A percentile compares a stretch with the other conserved stretches of the same genome.
Conservation (phyloP, 805 yeast genomes). For the Saturnispora quitensis region DNA sequence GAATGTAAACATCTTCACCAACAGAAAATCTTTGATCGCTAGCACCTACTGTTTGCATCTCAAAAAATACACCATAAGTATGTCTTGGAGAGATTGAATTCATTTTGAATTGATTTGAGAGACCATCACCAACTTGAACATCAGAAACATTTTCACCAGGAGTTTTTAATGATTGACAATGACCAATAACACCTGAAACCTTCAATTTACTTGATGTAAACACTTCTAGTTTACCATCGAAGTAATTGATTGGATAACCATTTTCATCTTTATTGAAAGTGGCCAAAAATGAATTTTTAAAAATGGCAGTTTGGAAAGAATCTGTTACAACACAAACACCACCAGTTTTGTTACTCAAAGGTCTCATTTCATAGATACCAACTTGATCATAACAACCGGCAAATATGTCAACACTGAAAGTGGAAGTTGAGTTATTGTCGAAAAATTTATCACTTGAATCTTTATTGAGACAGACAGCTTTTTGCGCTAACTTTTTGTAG, state of each 20-base stretch:
- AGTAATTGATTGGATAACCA: slow-evolving; percentile 81
- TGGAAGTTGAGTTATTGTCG: slow-evolving; percentile 36
- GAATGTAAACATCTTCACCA: slow-evolving; percentile 37
- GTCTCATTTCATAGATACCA: slow-evolving; percentile 90
- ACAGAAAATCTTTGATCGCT: slow-evolving; percentile 33
- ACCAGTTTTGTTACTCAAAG: slow-evolving; percentile 76
- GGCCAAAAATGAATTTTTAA: slow-evolving; percentile 85
- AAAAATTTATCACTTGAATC: slow-evolving; percentile 29
- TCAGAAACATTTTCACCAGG: slow-evolving; percentile 76
- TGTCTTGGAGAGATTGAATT: slow-evolving; percentile 80
- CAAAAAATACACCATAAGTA: slow-evolving; percentile 84
- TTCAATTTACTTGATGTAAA: slow-evolving; percentile 82
- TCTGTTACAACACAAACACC: slow-evolving; percentile 84
- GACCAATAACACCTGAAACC: slow-evolving; percentile 89
- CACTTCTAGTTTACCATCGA: slow-evolving; percentile 81
- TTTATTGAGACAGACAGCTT: slow-evolving; percentile 45
- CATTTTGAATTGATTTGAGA: slow-evolving; percentile 81
- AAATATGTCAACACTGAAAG: slow-evolving; percentile 81
- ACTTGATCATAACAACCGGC: slow-evolving; percentile 96
- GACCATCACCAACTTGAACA: slow-evolving; percentile 89
- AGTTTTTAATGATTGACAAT: slow-evolving; percentile 66
- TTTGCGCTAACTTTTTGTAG: slow-evolving; percentile 65
- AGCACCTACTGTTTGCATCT: slow-evolving; percentile 48
- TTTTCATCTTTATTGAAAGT: slow-evolving; percentile 81
- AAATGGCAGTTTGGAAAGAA: slow-evolving; percentile 89